Percentiles rank a stretch among this genome's conserved stretches.
Conservation (phyloP, 306 rosid species). For the Citrullus mucosospermus region DNA sequence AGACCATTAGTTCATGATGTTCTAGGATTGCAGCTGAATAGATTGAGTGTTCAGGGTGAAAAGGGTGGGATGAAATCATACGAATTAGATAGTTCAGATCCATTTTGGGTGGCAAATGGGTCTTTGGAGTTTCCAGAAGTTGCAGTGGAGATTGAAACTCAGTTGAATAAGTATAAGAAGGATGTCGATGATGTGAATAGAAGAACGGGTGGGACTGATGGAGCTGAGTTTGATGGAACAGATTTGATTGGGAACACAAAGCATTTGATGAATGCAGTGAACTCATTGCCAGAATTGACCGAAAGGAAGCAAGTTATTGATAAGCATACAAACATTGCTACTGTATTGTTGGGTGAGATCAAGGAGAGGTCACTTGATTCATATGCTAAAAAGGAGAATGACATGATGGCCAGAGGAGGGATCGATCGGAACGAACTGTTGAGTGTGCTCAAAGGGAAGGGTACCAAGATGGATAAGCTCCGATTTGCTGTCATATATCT, state of each 20-base stretch:
- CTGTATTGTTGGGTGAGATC: constrained; percentile 81
- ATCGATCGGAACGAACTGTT: constrained; percentile 71
- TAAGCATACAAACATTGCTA: constrained; percentile 94
- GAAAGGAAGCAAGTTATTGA: constrained; percentile 92
- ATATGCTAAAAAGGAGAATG: constrained; percentile 86
- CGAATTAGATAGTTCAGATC: constrained; percentile 72
- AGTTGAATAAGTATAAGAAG: constrained; percentile 71
- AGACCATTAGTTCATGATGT: constrained; percentile 81
- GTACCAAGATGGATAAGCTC: constrained; percentile 78
- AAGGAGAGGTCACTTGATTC: constrained; percentile 95
- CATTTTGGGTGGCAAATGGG: constrained; percentile 83
- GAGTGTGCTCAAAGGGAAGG: constrained; percentile 69
- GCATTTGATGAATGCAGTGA: constrained; percentile 96
- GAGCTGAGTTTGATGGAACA: constrained; percentile 83
- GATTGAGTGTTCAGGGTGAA: constrained; percentile 81
- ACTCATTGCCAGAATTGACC: constrained; percentile 86
- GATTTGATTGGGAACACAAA: constrained; percentile 92
- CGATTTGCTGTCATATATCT: constrained; percentile 86
- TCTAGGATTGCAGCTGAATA: constrained; percentile 77
- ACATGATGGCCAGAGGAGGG: constrained; percentile 81
- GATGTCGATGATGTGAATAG: constrained; percentile 96
- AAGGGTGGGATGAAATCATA: constrained; percentile 84
- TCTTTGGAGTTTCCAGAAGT: constrained; percentile 84
- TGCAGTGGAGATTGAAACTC: constrained; percentile 88
- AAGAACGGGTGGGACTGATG: constrained; percentile 77